Evolutionary conservation across 495 filamentous ascomycete species (phyloP), one percentile per base, ranked within the genome.

Genomic region (Trypethelium eluteriae): DNA sequence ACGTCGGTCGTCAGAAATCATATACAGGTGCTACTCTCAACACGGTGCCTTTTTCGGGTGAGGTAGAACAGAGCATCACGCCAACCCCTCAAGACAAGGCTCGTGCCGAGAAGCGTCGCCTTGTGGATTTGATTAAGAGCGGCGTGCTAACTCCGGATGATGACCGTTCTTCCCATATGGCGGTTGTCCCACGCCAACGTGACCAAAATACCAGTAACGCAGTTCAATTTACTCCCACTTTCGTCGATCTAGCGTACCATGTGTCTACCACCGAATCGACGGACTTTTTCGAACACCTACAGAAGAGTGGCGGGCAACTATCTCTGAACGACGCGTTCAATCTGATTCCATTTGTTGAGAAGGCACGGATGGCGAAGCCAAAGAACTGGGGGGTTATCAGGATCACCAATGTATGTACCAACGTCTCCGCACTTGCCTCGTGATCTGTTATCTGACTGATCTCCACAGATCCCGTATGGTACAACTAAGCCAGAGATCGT

Each of bases 401-500:
- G 61, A 76, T 80, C 63, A 69, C 64, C 56, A 76, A 77, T 68
- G 76, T 76, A 70, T 70, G 74, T 68, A 6, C 46, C 18, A 12
- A 41, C 18, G 14, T 39, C 6, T 38, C 39, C 7, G 39, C 41
- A 25, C 6, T 10, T 39, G 12, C 39, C 32, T 49, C 62, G 6
- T 57, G 2, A 35, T 36, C 5, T 10, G 12, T 34, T 16, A 2
- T 53, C 6, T 44, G 7, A 49, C n/a, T 39, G 32, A 4, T 57
- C 16, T 63, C 4, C 53, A 32, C 67, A 90, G 88, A 89, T 91
- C 59, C 89, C 89, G 0, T 93, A 87, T 69, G 74, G 77, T 2
- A 78, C 88, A 39, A 86, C 82, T 2, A 87, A 86, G n/a, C 68
- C 81, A 7, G 88, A 92, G 68, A 80, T 92, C 32, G 76, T 83